phyloP scores from a whole-genome alignment of 306 rosid genomes.

The Astragalus glycyphyllos region DNA sequence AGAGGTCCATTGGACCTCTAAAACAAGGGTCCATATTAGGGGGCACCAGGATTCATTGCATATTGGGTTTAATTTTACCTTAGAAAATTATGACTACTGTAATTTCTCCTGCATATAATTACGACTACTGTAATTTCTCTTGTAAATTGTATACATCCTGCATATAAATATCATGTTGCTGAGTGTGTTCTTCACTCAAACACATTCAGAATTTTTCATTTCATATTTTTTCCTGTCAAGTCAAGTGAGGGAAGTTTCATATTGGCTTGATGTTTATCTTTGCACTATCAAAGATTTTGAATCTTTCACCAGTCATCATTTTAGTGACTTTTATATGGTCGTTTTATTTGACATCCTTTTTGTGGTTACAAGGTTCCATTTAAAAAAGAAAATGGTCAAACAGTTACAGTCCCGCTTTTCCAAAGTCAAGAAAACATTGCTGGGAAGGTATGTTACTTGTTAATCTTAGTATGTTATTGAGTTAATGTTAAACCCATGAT shows the following conservation, averaged over 20 bases:
- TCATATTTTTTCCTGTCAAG: constrained; percentile 2
- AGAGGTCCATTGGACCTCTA: too few relatives aligned
- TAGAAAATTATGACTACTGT: not conserved
- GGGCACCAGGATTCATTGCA: not conserved
- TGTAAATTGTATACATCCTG: not conserved
- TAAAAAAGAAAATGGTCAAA: constrained; percentile 91
- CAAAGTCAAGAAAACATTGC: constrained; percentile 97
- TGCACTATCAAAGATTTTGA: not conserved
- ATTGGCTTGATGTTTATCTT: not conserved
- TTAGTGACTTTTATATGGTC: constrained; percentile 1
- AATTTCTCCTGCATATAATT: not conserved
- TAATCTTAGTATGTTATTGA: not conserved
- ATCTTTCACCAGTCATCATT: constrained; percentile 27
- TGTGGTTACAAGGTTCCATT: constrained; percentile 63
- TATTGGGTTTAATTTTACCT: not conserved
- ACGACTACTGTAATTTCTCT: not conserved
- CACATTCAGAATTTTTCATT: not conserved
- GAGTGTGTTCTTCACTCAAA: not conserved
- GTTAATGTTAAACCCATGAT: constrained; percentile 19
- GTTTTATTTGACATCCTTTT: constrained; percentile 28
- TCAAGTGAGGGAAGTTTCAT: constrained; percentile 5
- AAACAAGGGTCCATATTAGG: too few relatives aligned
- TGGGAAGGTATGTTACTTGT: constrained; percentile 75
- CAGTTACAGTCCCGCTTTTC: constrained; percentile 85
- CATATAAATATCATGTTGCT: constrained; percentile 3